Conservation (phyloP, 2,329 filamentous ascomycete genomes). For the Ceratocystis ficicola region DNA sequence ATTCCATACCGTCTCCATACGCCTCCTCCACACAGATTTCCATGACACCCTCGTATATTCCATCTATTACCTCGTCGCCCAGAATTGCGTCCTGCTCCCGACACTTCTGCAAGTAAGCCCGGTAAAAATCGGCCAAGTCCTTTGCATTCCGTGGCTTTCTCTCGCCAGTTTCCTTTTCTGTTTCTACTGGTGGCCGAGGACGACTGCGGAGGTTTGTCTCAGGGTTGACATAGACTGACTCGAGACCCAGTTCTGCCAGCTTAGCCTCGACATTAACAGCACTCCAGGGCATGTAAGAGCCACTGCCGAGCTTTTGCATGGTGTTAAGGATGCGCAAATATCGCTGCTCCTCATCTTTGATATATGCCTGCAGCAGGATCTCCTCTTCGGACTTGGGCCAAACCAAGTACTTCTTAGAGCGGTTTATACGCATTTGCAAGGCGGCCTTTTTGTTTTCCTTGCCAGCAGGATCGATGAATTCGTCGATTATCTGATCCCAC, state of each 20-base stretch:
- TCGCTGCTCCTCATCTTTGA: conserved; percentile 33
- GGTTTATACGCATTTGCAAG: conserved; percentile 45
- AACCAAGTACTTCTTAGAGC: conserved; percentile 38
- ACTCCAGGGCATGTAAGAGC: conserved; percentile 38
- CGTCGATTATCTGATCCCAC: conserved; percentile 42
- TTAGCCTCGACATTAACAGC: conserved; percentile 39
- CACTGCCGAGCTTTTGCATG: conserved; percentile 41
- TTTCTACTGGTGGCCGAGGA: conserved; percentile 26
- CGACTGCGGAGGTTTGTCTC: conserved; percentile 1
- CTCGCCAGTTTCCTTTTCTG: conserved; percentile 9
- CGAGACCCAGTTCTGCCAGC: conserved; percentile 37
- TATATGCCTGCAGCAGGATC: conserved; percentile 33
- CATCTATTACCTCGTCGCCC: neutral
- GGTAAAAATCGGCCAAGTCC: neutral
- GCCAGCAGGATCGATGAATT: conserved; percentile 31
- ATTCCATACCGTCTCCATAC: neutral
- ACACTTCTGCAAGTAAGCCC: neutral
- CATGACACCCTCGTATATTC: neutral
- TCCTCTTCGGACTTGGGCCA: conserved; percentile 40
- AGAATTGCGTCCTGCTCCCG: neutral
- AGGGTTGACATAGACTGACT: conserved; percentile 30
- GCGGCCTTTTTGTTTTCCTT: conserved; percentile 36
- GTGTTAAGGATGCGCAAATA: conserved; percentile 34
- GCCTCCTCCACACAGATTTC: neutral
- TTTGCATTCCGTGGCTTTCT: neutral